These are phyloP conservation scores for Trypanosoma lewisi DNA, from an alignment of 208 protist species.

Conservation along the genomic window DNA sequence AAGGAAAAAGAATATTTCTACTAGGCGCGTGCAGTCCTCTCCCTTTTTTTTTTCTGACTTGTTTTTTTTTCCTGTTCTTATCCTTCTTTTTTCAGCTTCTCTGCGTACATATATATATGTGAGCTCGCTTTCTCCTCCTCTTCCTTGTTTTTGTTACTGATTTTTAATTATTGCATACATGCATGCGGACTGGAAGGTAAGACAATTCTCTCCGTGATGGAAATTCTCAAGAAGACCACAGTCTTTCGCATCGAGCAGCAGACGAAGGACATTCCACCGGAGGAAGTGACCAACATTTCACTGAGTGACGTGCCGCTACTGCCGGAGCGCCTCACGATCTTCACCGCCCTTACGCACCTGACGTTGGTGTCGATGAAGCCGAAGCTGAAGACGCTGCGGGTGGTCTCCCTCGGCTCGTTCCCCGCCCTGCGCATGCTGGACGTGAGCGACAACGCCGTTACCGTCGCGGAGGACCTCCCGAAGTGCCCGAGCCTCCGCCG, in stretches of 20 bases:
- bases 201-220: conserved; percentile 35
- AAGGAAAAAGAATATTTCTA: neutral
- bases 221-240: conserved; percentile 70
- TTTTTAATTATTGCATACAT: neutral
- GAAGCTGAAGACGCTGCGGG: conserved; percentile 31
- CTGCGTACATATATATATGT: neutral
- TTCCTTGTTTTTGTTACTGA: neutral
- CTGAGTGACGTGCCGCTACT: conserved; percentile 62
- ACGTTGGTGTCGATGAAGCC: conserved; percentile 72
- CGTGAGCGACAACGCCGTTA: conserved; percentile 82
- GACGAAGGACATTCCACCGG: conserved; percentile 36
- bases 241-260: conserved; percentile 68
- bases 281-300: conserved; percentile 57
- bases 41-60: conserved; percentile 8
- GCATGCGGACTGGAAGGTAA: neutral
- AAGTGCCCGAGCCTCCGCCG: conserved; percentile 32
- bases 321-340: conserved; percentile 44
- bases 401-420: conserved; percentile 32
- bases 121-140: neutral
- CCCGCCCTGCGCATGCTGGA: conserved; percentile 57
- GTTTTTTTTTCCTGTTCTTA: conserved; percentile 16
- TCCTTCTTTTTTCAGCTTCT: conserved; percentile 6
- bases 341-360: conserved; percentile 51
- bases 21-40: neutral
- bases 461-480: conserved; percentile 28